phyloP scores from a whole-genome alignment of 192 early-diverging fungal species.

The Gigaspora rosea region DNA sequence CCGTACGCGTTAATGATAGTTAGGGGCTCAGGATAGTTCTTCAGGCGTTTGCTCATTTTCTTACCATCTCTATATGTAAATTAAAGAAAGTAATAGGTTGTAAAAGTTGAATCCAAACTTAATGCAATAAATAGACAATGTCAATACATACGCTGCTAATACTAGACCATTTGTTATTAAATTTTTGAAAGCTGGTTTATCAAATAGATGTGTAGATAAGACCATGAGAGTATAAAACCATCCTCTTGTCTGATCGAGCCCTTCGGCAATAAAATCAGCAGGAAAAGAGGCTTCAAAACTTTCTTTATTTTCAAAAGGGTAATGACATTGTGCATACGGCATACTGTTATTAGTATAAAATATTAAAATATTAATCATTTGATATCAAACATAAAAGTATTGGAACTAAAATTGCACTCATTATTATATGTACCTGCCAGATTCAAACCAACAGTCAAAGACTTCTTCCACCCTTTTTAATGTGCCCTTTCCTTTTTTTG shows the following conservation, averaged over 20 bases:
- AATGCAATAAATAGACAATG: background rate
- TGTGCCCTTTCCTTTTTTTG: conserved; percentile 80
- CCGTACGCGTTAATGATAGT: conserved; percentile 85
- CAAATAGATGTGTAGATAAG: conserved; percentile 93
- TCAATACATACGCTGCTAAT: conserved; percentile 67
- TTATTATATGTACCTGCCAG: conserved; percentile 50
- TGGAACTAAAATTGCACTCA: background rate
- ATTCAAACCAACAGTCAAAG: conserved; percentile 99
- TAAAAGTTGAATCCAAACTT: background rate
- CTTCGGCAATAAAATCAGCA: conserved; percentile 99
- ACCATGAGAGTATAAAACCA: conserved; percentile 99
- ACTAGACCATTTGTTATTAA: conserved; percentile 97
- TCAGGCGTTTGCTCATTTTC: conserved; percentile 98
- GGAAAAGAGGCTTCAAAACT: conserved; percentile 87
- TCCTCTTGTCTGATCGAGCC: conserved; percentile 98
- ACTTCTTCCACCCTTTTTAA: conserved; percentile 92
- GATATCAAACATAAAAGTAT: background rate
- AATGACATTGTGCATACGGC: conserved; percentile 99
- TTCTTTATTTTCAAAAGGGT: conserved; percentile 97
- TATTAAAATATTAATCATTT: background rate
- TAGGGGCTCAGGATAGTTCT: conserved; percentile 97
- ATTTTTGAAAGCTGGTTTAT: conserved; percentile 95
- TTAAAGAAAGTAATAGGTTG: background rate
- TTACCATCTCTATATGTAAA: conserved; percentile 79
- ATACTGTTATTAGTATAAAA: conserved; percentile 60